Conservation (phyloP, 345 rosid species). For the Stellera chamaejasme region DNA sequence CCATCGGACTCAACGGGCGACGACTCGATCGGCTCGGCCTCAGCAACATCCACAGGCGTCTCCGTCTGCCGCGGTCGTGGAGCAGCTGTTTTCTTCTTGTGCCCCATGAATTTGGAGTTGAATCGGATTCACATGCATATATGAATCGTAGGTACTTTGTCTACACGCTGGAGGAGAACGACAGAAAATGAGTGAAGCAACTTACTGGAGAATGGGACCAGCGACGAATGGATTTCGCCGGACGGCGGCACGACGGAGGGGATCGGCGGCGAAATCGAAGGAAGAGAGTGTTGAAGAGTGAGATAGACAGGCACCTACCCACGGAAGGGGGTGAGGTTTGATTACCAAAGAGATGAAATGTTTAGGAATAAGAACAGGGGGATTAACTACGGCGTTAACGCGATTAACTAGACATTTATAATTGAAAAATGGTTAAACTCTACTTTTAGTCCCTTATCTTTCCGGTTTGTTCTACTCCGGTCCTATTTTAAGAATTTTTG, state of each 20-base stretch:
- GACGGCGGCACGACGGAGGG: slow-evolving; percentile 11
- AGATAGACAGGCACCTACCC: slow-evolving; percentile 9
- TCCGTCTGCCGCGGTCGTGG: slow-evolving; percentile 49
- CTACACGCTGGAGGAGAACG: neutral
- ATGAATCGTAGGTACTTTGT: slow-evolving; percentile 2
- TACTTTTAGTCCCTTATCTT: no score
- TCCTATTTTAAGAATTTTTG: no score
- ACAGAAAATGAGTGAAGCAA: slow-evolving; percentile 4
- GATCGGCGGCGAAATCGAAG: slow-evolving; percentile 37
- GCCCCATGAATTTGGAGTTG: slow-evolving; percentile 55
- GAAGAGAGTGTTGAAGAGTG: slow-evolving; percentile 8
- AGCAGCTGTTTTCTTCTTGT: slow-evolving; percentile 54
- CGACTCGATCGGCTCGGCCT: slow-evolving; percentile 24
- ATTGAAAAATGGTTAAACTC: no score
- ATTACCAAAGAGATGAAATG: neutral
- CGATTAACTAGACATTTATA: no score
- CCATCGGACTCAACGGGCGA: slow-evolving; percentile 17
- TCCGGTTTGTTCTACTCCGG: no score
- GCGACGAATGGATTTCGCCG: slow-evolving; percentile 14
- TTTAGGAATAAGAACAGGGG: no score
- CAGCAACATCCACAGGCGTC: slow-evolving; percentile 13
- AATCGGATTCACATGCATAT: slow-evolving; percentile 30
- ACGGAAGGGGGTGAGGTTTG: slow-evolving; percentile 6
- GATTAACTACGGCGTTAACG: no score
- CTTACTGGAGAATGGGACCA: slow-evolving; percentile 21